Evolutionary conservation across 1,139 yeast species (phyloP).

Genomic region (Geotrichum australiense): DNA sequence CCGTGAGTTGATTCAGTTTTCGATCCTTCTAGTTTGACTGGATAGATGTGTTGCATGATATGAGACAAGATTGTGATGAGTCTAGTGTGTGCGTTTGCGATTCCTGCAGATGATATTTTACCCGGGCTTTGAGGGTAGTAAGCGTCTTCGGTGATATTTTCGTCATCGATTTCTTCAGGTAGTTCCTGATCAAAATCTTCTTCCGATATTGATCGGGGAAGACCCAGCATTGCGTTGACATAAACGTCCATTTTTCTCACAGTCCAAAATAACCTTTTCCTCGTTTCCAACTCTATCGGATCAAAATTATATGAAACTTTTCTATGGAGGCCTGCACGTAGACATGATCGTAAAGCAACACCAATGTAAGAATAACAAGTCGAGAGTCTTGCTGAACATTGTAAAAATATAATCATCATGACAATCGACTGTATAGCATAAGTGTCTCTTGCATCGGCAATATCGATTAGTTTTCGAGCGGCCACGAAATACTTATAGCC

Average conservation of each 20-base stretch:
- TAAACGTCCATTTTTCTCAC: conserved; percentile 88
- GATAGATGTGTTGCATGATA: conserved; percentile 50
- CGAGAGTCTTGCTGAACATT: conserved; percentile 82
- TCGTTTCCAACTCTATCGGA: conserved; percentile 76
- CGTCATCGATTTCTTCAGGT: conserved; percentile 82
- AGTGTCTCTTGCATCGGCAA: conserved; percentile 53
- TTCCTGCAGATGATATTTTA: conserved; percentile 65
- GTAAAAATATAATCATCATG: conserved; percentile 63
- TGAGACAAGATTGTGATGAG: conserved; percentile 54
- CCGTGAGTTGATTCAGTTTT: conserved; percentile 41
- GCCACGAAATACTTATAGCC: conserved; percentile 79
- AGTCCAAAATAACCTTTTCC: conserved; percentile 82
- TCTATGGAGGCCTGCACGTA: conserved; percentile 82
- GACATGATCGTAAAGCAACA: conserved; percentile 76
- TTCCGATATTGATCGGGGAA: conserved; percentile 59
- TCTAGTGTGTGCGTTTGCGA: conserved; percentile 81
- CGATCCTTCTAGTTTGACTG: conserved; percentile 37
- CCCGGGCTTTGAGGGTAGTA: conserved; percentile 34
- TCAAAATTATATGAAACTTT: conserved; percentile 59
- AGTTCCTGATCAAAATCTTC: conserved; percentile 86
- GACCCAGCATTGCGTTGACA: conserved; percentile 79
- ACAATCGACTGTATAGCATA: conserved; percentile 66
- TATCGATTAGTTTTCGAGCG: conserved; percentile 69
- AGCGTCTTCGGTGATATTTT: conserved; percentile 63
- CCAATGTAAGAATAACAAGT: conserved; percentile 91